Percentiles rank a stretch among this genome's conserved stretches.
Conservation (phyloP, 2,329 filamentous ascomycete species). For the Colletotrichum sp. region DNA sequence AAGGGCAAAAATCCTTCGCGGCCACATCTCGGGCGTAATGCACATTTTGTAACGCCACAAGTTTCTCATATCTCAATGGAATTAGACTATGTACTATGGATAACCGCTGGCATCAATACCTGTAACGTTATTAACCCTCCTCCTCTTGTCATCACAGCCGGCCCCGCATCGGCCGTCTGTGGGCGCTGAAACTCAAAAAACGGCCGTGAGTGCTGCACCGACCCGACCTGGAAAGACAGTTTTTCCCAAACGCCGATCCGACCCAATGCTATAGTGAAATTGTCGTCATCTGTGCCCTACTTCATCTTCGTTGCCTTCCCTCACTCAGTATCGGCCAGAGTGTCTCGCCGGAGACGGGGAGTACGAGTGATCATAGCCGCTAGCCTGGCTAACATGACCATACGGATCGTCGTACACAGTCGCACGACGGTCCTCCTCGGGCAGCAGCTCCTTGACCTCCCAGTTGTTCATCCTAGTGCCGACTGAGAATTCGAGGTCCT, state of each 20-base stretch:
- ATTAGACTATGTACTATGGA: conserved; percentile 12
- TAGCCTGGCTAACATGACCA: conserved; percentile 61
- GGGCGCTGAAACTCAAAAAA: background rate
- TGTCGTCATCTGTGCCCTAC: background rate
- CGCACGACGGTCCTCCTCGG: conserved; percentile 78
- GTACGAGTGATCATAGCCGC: conserved; percentile 57
- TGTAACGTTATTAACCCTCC: conserved; percentile 1
- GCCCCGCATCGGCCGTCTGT: background rate
- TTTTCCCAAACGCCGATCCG: conserved; percentile 11
- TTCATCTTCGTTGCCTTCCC: background rate
- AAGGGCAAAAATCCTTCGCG: background rate
- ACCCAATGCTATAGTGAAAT: background rate
- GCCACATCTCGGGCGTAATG: background rate
- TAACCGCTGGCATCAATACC: background rate
- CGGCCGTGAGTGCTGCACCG: background rate
- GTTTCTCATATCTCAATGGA: background rate
- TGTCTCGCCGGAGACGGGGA: conserved; percentile 48
- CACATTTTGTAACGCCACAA: background rate
- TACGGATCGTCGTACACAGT: conserved; percentile 78
- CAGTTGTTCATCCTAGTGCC: conserved; percentile 95
- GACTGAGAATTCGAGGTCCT: conserved; percentile 98
- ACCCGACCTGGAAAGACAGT: conserved; percentile 4
- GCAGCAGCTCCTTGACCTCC: conserved; percentile 93
- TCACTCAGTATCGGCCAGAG: conserved; percentile 50
- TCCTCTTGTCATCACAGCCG: background rate